Evolutionary conservation across 2,329 filamentous ascomycete genomes (phyloP), one percentile per base, ranked within the genome.

Genomic region (Exophiala sideris): DNA sequence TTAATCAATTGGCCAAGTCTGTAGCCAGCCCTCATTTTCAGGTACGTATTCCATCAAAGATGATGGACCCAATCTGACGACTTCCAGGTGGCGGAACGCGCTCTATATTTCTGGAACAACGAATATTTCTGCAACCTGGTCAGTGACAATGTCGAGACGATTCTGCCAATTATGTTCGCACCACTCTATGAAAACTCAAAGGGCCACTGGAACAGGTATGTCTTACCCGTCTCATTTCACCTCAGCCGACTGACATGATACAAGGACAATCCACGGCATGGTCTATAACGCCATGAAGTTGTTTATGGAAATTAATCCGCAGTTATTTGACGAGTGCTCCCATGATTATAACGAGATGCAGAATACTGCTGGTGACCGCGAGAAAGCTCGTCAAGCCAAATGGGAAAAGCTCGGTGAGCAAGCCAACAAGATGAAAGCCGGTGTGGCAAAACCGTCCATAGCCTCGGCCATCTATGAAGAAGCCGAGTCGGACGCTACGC

Each of bases 271-370:
- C 63, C 94, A 99, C 68, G 94, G 94, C 70, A 97, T 99, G 92
- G 94, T 99, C 9, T 97, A 97, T 72, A 99, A 97, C 67, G 94
- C 94, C 53, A 97, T 99, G 94, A 99, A 99, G 72, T 82, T 99
- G 35, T 99, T 99, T 73, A 99, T 99, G 94, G 94, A 99, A 71
- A 96, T 99, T 67, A 97, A 97, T 71, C 94, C 94, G 8, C 91
- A 96, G 71, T 82, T 99, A 18, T 99, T 99, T 66, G 94, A 99
- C 65, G 94, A 99, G 69, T 99, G 94, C 74, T 96, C 94, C 34
- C 92, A 96, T 68, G 91, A 97, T 61, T 99, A 99, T 73, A 95
- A 91, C 4, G 92, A 97, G 71, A 87, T 94, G 66, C 92, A 97
- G 73, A 95, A 95, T 73, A 94, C 84, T 60, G 90, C 91, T 3